phyloP scores from a whole-genome alignment of 768 basidiomycete genomes.

The Suillus ampliporus region DNA sequence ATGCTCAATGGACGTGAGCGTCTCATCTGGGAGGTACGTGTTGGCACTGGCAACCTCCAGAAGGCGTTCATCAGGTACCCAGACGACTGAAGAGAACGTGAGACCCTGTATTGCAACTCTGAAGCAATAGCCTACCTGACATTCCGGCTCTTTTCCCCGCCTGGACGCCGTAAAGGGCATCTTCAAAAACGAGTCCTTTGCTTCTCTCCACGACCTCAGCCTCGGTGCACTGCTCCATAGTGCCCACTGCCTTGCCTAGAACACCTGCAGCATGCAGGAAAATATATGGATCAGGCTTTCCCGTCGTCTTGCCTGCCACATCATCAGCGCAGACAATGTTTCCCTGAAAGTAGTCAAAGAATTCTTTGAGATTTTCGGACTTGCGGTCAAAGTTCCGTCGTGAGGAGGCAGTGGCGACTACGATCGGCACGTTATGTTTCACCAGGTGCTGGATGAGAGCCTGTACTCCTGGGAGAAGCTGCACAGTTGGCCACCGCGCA shows the following conservation, averaged over 20 bases:
- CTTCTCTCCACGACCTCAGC: slow-evolving; percentile 52
- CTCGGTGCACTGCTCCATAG: slow-evolving; percentile 32
- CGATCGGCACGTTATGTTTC: slow-evolving; percentile 72
- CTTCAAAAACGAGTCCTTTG: slow-evolving; percentile 83
- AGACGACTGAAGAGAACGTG: slow-evolving; percentile 59
- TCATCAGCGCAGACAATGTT: slow-evolving; percentile 80
- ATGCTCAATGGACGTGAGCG: slow-evolving; percentile 64
- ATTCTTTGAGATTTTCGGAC: slow-evolving; percentile 60
- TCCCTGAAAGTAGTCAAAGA: slow-evolving; percentile 64
- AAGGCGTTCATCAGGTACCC: slow-evolving; percentile 82
- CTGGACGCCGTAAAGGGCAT: slow-evolving; percentile 75
- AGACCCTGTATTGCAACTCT: not conserved
- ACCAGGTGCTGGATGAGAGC: slow-evolving; percentile 76
- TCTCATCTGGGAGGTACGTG: slow-evolving; percentile 62
- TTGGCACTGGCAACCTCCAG: slow-evolving; percentile 53
- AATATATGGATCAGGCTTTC: slow-evolving; percentile 86
- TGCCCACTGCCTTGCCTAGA: slow-evolving; percentile 62
- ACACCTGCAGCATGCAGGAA: slow-evolving; percentile 76
- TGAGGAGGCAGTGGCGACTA: slow-evolving; percentile 78
- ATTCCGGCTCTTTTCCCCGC: slow-evolving; percentile 87
- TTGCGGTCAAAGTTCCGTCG: slow-evolving; percentile 72
- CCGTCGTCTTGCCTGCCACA: slow-evolving; percentile 53
- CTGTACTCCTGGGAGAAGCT: slow-evolving; percentile 73
- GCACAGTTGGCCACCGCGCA: slow-evolving; percentile 68
- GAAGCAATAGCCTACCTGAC: slow-evolving; percentile 59